Base-by-base conservation (phyloP, 306 rosid genomes). In the Glycine soja region DNA sequence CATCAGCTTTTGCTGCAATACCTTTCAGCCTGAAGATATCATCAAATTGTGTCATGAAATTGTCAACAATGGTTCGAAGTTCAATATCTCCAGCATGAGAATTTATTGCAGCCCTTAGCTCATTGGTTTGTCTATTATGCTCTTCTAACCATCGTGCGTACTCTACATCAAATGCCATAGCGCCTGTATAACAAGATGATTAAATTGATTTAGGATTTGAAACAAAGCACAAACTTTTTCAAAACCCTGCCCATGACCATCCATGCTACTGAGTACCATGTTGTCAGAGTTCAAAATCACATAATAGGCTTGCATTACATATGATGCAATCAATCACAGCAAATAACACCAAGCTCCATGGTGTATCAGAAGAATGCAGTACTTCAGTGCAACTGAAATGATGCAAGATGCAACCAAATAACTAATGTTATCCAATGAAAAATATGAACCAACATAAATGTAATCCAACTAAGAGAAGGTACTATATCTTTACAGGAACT, bases 11-110 rank as follows among this genome's bases (percentile, higher is more conserved):
- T 57, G 97, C 98, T 42, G 98, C 98, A 80, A 83, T 81, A 45
- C 98, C 95, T 78, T 94, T 94, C 85, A 94, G 82, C 93, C 98
- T 91, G 77, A 88, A 94, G 70, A 94, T 86, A 76, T 92, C 98
- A 34, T 94, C 97, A 68, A 91, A 91, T 7, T 92, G 98, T 30
- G 94, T 83, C 62, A 90, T 91, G 85, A 90, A 94, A 65, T 88
- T 91, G 76, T 94, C 98, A 4, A 94, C 90, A 67, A 94, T 90
- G 8, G 97, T 92, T 0, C 97, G 98, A 30, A 94, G 97, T 78
- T 94, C 97, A 52, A 94, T 89, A 78, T 94, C 97, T 30, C 97
- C 97, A 40, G 97, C 97, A 79, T 94, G 98, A 67, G 98, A 92
- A 88, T 94, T 94, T 24, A 94, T 93, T 12, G 97, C 98, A 66